A percentile compares a stretch with the other conserved stretches of the same genome.
Evolutionary conservation across 2,329 filamentous ascomycete genomes (phyloP).

Genomic region (Fusarium sp.): DNA sequence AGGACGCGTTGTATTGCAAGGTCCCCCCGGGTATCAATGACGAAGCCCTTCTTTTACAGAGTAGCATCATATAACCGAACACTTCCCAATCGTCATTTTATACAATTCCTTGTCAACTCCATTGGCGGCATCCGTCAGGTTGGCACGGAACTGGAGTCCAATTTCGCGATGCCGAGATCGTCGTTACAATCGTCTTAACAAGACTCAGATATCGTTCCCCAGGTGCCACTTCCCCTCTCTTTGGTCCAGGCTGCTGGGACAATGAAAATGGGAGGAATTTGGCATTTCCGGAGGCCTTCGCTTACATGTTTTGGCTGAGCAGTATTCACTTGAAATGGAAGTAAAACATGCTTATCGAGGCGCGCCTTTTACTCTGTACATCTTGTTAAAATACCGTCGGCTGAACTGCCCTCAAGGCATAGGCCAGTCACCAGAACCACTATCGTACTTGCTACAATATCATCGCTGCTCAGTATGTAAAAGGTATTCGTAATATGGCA

Average conservation of each 20-base stretch:
- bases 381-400: no score
- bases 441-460: no score
- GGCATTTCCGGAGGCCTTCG: no score
- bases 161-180: slow-evolving; percentile 24
- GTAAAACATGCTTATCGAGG: no score
- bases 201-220: slow-evolving; percentile 20
- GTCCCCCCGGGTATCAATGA: slow-evolving; percentile 11
- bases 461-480: no score
- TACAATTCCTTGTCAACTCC: slow-evolving; percentile 8
- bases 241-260: slow-evolving; percentile 8
- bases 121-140: slow-evolving; percentile 9
- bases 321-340: no score
- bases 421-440: no score
- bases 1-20: slow-evolving; percentile 26
- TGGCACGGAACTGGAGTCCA: slow-evolving; percentile 20
- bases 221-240: slow-evolving; percentile 9
- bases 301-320: no score
- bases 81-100: neutral
- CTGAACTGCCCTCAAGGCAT: no score
- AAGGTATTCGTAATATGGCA: no score
- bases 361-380: no score
- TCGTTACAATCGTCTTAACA: slow-evolving; percentile 25
- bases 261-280: no score
- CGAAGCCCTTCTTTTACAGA: neutral
- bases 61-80: slow-evolving; percentile 4